Conservation (phyloP, 1,284 basidiomycete species). For the Sporisorium reilianum region DNA sequence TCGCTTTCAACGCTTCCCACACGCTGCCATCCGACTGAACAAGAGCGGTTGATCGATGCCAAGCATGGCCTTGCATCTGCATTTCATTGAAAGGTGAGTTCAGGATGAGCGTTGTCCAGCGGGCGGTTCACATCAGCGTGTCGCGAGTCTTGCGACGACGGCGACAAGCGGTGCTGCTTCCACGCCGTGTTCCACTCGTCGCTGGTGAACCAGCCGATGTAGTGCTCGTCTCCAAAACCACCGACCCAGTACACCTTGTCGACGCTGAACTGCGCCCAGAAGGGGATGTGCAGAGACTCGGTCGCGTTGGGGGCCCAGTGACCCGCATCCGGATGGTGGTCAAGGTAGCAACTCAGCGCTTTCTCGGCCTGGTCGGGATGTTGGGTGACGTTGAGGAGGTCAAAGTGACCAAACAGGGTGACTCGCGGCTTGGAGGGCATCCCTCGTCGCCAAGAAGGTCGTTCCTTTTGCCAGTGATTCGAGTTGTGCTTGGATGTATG, state of each 20-base stretch:
- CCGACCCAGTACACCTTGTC: constrained; percentile 63
- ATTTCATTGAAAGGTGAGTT: not conserved
- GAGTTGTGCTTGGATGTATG: constrained; percentile 30
- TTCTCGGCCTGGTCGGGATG: constrained; percentile 19
- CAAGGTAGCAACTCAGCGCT: constrained; percentile 50
- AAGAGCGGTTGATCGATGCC: not conserved
- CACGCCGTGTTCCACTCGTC: constrained; percentile 44
- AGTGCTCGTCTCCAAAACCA: constrained; percentile 68
- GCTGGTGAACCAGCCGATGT: constrained; percentile 60
- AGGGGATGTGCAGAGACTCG: constrained; percentile 60
- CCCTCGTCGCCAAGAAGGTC: constrained; percentile 62
- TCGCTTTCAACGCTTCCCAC: not conserved
- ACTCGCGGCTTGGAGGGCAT: constrained; percentile 65
- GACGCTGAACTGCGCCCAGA: constrained; percentile 61
- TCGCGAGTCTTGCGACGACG: not conserved
- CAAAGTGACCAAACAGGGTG: constrained; percentile 63
- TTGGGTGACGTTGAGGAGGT: constrained; percentile 30
- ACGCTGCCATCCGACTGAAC: not conserved
- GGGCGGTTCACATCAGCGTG: not conserved
- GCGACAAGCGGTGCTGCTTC: constrained; percentile 4
- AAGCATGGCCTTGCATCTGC: not conserved
- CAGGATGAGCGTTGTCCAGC: not conserved
- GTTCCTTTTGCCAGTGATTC: constrained; percentile 45
- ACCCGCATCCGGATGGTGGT: constrained; percentile 56
- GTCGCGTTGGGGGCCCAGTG: constrained; percentile 60